Evolutionary conservation across 441 rosid species (phyloP).

Genomic region (Corymbia citriodora): DNA sequence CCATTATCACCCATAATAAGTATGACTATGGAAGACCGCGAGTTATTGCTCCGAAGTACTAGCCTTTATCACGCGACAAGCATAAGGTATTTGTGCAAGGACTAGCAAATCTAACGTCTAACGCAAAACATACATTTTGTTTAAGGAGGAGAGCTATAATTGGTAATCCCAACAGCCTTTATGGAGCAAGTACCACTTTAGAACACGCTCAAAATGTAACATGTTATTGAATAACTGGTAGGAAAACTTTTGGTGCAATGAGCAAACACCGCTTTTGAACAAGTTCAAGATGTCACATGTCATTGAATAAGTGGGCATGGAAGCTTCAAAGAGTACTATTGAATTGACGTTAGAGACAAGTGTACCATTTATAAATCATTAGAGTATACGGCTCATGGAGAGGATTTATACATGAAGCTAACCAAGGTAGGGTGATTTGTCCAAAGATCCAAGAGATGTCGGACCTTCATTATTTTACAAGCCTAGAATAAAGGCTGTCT

Average conservation of each 20-base stretch:
- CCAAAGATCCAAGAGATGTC: not conserved
- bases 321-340: not conserved
- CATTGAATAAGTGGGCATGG: not conserved
- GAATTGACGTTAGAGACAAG: not conserved
- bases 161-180: not conserved
- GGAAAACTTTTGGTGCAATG: not conserved
- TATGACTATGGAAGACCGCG: not conserved
- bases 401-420: not conserved
- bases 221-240: too few species aligned
- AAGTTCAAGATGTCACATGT: not conserved
- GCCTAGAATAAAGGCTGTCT: not conserved
- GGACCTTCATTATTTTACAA: not conserved
- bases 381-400: not conserved
- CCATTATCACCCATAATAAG: not conserved
- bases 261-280: not conserved
- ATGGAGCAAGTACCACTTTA: not conserved
- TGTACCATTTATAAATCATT: not conserved
- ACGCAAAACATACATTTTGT: not conserved
- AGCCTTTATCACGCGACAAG: not conserved
- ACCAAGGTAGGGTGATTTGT: not conserved
- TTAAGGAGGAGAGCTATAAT: not conserved
- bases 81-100: not conserved
- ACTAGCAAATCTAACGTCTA: not conserved
- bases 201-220: too few species aligned
- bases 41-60: not conserved